phyloP scores from a whole-genome alignment of 225 moss, liverwort and hornwort genomes.

The Physcomitrium patens region DNA sequence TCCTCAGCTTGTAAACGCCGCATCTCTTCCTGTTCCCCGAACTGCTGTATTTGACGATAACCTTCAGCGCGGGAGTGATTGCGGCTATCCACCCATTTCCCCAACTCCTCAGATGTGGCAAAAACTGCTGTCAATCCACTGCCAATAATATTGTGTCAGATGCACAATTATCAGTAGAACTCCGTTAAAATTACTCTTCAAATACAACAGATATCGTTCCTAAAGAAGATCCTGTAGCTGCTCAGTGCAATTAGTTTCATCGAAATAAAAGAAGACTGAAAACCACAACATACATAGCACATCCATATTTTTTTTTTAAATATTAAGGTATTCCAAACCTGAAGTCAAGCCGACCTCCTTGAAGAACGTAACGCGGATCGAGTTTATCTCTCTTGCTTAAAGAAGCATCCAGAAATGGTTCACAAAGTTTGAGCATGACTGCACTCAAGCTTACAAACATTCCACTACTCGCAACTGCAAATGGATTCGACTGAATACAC shows the following conservation, averaged over 20 bases:
- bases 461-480: constrained; percentile 85
- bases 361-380: constrained; percentile 81
- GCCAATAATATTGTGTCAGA: constrained; percentile 32
- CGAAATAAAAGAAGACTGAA: constrained; percentile 5
- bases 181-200: constrained; percentile 22
- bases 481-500: constrained; percentile 79
- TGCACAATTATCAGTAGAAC: constrained; percentile 12
- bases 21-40: constrained; percentile 86
- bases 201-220: neutral
- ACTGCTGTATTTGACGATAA: constrained; percentile 80
- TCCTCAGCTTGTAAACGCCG: constrained; percentile 80
- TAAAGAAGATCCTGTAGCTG: constrained; percentile 10
- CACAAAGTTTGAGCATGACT: constrained; percentile 94
- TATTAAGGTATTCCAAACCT: constrained; percentile 47
- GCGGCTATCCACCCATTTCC: constrained; percentile 84
- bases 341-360: constrained; percentile 86
- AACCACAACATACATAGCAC: neutral
- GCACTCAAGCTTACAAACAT: constrained; percentile 94
- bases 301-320: neutral
- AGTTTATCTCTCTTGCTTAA: constrained; percentile 79
- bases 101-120: constrained; percentile 95
- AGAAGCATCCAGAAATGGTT: constrained; percentile 84
- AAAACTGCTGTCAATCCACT: constrained; percentile 92
- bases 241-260: constrained; percentile 12
- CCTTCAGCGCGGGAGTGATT: constrained; percentile 80